phyloP scores from a whole-genome alignment of 345 rosid genomes.

The Iberis pinnata region DNA sequence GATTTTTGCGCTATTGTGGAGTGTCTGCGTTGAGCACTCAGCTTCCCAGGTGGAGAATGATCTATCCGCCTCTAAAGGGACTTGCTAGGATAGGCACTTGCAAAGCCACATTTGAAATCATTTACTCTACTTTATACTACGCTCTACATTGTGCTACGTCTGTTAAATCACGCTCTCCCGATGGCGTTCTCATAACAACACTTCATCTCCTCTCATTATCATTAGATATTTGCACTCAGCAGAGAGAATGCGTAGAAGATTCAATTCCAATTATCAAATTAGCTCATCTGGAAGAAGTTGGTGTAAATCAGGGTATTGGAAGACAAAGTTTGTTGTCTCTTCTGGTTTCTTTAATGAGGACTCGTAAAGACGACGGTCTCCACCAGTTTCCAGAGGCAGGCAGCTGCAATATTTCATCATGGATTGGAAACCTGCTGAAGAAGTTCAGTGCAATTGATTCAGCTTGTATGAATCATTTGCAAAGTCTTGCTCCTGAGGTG shows the following conservation, averaged over 20 bases:
- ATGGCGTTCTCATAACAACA: conserved; percentile 61
- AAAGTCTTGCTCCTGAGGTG: conserved; percentile 71
- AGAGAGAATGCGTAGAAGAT: conserved; percentile 38
- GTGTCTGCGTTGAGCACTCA: conserved; percentile 69
- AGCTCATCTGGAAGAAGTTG: conserved; percentile 56
- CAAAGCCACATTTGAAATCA: conserved; percentile 52
- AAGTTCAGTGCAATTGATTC: conserved; percentile 69
- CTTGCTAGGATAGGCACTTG: conserved; percentile 72
- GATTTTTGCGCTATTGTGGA: conserved; percentile 64
- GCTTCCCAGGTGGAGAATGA: conserved; percentile 77
- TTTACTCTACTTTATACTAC: conserved; percentile 66
- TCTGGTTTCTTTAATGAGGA: conserved; percentile 71
- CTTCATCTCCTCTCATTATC: conserved; percentile 77
- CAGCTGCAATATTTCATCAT: conserved; percentile 55
- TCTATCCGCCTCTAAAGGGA: conserved; percentile 67
- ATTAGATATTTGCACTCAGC: conserved; percentile 62
- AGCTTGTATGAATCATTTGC: conserved; percentile 55
- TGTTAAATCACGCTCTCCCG: conserved; percentile 67
- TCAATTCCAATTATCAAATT: conserved; percentile 44
- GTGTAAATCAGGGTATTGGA: conserved; percentile 42
- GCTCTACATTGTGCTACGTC: conserved; percentile 58
- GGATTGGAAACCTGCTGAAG: conserved; percentile 68
- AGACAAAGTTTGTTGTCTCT: conserved; percentile 73
- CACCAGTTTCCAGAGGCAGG: conserved; percentile 53
- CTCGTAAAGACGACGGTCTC: conserved; percentile 44